Percentiles rank a stretch among this genome's conserved stretches.
Evolutionary conservation across 352 stramenopile species (phyloP).

Genomic region (Globisporangium acanthophoron): DNA sequence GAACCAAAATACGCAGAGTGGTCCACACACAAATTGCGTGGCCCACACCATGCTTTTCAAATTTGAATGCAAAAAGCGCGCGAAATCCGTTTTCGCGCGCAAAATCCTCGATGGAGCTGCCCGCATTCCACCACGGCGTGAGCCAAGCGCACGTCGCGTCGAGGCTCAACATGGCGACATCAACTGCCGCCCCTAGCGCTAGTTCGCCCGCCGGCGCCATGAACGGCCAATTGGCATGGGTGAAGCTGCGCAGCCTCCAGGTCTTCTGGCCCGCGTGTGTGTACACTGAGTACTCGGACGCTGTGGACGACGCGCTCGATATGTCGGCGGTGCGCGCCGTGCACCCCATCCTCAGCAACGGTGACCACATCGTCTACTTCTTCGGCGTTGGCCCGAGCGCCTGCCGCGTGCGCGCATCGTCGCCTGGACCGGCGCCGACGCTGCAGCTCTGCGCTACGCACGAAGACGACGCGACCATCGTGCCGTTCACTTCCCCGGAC

Average conservation of each 20-base stretch:
- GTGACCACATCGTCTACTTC: conserved; percentile 79
- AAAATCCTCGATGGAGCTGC: neutral
- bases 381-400: conserved; percentile 54
- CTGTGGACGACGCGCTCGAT: conserved; percentile 42
- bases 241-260: conserved; percentile 44
- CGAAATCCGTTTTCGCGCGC: conserved; percentile 10
- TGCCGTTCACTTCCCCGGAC: conserved; percentile 1
- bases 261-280: conserved; percentile 72
- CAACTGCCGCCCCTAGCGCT: neutral
- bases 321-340: conserved; percentile 24
- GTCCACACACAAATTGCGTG: neutral
- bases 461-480: conserved; percentile 28
- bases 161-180: neutral
- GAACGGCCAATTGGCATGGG: conserved; percentile 24
- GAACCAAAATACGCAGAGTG: neutral
- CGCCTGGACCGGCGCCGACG: conserved; percentile 28
- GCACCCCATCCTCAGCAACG: conserved; percentile 51
- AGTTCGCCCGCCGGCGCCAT: neutral
- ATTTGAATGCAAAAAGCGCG: conserved; percentile 5
- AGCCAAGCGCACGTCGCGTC: neutral
- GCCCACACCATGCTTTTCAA: neutral
- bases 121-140: neutral
- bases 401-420: conserved; percentile 17
- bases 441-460: conserved; percentile 44
- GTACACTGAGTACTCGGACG: conserved; percentile 52